Conservation (phyloP, 805 yeast genomes). For the Teunomyces panamensis region DNA sequence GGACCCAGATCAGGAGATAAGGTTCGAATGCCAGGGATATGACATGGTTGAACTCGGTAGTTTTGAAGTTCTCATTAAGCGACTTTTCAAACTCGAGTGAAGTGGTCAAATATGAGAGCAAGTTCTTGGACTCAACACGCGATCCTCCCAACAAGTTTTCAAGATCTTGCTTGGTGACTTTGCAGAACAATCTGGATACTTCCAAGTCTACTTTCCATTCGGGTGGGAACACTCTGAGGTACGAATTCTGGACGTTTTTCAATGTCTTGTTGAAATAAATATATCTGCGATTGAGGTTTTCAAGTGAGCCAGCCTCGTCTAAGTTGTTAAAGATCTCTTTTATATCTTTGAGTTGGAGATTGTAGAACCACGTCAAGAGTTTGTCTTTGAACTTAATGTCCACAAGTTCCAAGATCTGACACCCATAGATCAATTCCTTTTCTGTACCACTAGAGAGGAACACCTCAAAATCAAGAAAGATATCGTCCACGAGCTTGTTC, state of each 20-base stretch:
- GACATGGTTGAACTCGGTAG: slow-evolving; percentile 43
- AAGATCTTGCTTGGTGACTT: slow-evolving; percentile 66
- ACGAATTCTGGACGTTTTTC: slow-evolving; percentile 52
- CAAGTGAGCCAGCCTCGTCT: slow-evolving; percentile 94
- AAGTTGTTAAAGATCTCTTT: slow-evolving; percentile 67
- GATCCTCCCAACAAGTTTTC: slow-evolving; percentile 47
- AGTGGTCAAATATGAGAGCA: slow-evolving; percentile 67
- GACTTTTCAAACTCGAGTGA: slow-evolving; percentile 82
- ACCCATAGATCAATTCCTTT: slow-evolving; percentile 52
- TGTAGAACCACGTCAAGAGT: slow-evolving; percentile 71
- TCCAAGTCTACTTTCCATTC: slow-evolving; percentile 69
- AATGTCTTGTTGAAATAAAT: slow-evolving; percentile 69
- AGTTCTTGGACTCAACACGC: slow-evolving; percentile 54
- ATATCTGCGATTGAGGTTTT: slow-evolving; percentile 78
- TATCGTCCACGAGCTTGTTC: slow-evolving; percentile 60
- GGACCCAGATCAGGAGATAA: slow-evolving; percentile 79
- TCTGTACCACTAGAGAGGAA: slow-evolving; percentile 15
- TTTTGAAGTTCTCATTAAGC: slow-evolving; percentile 60
- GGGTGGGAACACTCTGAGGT: slow-evolving; percentile 57
- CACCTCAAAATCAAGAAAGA: slow-evolving; percentile 69
- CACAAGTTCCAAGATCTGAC: slow-evolving; percentile 66
- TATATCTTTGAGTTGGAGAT: slow-evolving; percentile 68
- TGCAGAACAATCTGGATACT: slow-evolving; percentile 62
- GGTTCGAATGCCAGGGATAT: slow-evolving; percentile 76
- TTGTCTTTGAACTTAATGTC: slow-evolving; percentile 55